phyloP scores from a whole-genome alignment of 768 basidiomycete genomes.

The Lactarius quietus region DNA sequence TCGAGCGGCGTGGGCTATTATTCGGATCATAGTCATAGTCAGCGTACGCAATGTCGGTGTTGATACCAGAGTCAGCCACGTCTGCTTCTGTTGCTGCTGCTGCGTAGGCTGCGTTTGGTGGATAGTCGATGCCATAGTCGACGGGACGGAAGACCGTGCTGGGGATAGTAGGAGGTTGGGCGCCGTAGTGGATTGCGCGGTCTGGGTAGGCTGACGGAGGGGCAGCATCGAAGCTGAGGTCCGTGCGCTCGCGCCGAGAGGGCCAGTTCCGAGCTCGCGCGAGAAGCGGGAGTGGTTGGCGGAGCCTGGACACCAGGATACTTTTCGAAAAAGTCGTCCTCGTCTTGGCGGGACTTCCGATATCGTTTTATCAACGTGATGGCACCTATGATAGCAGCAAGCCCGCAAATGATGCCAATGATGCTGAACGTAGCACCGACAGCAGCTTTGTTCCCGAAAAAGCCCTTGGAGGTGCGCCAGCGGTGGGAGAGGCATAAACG shows the following conservation, averaged over 20 bases:
- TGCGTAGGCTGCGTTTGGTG: conserved; percentile 2
- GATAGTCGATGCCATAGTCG: conserved; percentile 23
- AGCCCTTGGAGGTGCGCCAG: background rate
- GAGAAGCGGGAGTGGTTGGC: background rate
- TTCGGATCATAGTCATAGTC: background rate
- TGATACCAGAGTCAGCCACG: no score
- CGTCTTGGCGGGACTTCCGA: background rate
- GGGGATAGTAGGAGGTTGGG: background rate
- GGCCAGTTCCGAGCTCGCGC: conserved; percentile 9
- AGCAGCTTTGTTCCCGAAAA: conserved; percentile 21
- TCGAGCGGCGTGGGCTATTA: no score
- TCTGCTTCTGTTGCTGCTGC: no score
- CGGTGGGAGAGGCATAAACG: background rate
- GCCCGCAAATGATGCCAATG: conserved; percentile 23
- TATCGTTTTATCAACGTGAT: background rate
- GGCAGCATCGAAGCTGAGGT: conserved; percentile 7
- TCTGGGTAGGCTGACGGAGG: conserved; percentile 20
- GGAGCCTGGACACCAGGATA: background rate
- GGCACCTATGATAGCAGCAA: conserved; percentile 1
- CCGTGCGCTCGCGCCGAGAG: conserved; percentile 1
- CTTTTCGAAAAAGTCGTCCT: conserved; percentile 21
- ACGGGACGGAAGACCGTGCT: conserved; percentile 1
- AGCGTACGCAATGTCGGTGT: background rate
- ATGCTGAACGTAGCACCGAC: conserved; percentile 30
- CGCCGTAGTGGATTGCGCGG: conserved; percentile 22